Evolutionary conservation across 257 asterid species (phyloP).

Genomic region (Solanum piurae): DNA sequence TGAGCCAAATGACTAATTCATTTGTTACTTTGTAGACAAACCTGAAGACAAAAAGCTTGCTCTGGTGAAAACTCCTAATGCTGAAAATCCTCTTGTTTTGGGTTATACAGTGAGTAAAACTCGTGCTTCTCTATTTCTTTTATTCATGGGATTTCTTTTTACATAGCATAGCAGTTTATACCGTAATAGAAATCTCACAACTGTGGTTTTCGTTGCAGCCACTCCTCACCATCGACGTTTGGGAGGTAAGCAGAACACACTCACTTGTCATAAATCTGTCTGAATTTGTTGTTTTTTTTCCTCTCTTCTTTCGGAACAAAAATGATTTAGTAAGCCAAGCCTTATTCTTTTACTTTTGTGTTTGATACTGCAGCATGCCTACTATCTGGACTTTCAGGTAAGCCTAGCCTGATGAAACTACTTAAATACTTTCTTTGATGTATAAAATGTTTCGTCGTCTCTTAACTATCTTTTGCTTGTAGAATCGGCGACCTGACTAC

Average conservation of each 20-base stretch:
- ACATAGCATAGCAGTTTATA: neutral
- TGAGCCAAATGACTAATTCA: neutral
- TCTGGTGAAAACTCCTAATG: conserved; percentile 89
- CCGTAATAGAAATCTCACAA: neutral
- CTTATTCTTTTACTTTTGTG: neutral
- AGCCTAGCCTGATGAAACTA: neutral
- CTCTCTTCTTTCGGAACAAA: neutral
- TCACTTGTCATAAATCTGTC: neutral
- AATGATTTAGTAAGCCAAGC: neutral
- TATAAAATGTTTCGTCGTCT: neutral
- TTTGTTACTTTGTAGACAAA: conserved; percentile 36
- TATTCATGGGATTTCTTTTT: neutral
- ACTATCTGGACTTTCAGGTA: conserved; percentile 92
- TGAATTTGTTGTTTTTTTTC: neutral
- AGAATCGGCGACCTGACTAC: conserved; percentile 82
- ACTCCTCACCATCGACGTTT: conserved; percentile 80
- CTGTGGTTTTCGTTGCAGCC: conserved; percentile 44
- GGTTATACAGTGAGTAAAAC: conserved; percentile 66
- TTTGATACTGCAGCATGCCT: conserved; percentile 58
- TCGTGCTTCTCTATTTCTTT: neutral
- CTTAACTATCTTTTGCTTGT: conserved; percentile 3
- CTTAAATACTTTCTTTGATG: neutral
- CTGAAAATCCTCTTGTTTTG: conserved; percentile 91
- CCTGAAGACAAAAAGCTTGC: conserved; percentile 82
- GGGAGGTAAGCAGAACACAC: conserved; percentile 62